Conservation (phyloP, 2,329 filamentous ascomycete genomes). For the Lizonia empirigonia region DNA sequence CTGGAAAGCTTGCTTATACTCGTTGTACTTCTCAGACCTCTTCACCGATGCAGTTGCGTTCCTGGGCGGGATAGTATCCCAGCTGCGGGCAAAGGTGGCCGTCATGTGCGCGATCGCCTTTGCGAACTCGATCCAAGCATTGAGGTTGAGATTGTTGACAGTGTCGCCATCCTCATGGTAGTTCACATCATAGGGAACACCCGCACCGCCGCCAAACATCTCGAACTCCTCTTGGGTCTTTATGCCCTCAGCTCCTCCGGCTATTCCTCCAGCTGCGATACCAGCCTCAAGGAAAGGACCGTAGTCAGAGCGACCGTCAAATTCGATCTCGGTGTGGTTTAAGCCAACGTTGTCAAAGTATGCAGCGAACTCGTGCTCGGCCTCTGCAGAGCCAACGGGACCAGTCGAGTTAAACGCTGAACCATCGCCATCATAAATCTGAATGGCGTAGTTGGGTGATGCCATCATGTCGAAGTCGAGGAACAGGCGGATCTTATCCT, state of each 20-base stretch:
- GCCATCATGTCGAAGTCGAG: slow-evolving; percentile 76
- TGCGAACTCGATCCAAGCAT: slow-evolving; percentile 61
- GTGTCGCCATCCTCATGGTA: slow-evolving; percentile 62
- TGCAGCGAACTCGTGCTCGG: slow-evolving; percentile 63
- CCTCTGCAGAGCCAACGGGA: slow-evolving; percentile 69
- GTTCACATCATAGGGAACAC: slow-evolving; percentile 60
- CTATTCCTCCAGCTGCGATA: slow-evolving; percentile 76
- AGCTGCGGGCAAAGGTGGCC: slow-evolving; percentile 43
- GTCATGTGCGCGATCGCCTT: slow-evolving; percentile 63
- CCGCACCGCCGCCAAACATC: slow-evolving; percentile 74
- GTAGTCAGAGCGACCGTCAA: slow-evolving; percentile 81
- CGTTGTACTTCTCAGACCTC: slow-evolving; percentile 26
- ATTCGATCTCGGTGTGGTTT: slow-evolving; percentile 68
- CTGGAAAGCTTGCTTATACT: slow-evolving; percentile 27
- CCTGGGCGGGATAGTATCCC: slow-evolving; percentile 38
- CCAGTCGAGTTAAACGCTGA: slow-evolving; percentile 60
- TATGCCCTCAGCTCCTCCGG: slow-evolving; percentile 76
- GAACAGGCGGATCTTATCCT: slow-evolving; percentile 67
- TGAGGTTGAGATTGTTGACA: slow-evolving; percentile 59
- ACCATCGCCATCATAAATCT: slow-evolving; percentile 64
- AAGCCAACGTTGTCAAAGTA: slow-evolving; percentile 41
- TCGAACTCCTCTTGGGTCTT: slow-evolving; percentile 71
- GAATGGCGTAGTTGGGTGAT: slow-evolving; percentile 63
- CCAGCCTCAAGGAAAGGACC: slow-evolving; percentile 74
- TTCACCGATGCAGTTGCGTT: slow-evolving; percentile 31